A percentile compares a stretch with the other conserved stretches of the same genome.
Conservation (phyloP, 305 asterid species). For the Solanum hybrid region DNA sequence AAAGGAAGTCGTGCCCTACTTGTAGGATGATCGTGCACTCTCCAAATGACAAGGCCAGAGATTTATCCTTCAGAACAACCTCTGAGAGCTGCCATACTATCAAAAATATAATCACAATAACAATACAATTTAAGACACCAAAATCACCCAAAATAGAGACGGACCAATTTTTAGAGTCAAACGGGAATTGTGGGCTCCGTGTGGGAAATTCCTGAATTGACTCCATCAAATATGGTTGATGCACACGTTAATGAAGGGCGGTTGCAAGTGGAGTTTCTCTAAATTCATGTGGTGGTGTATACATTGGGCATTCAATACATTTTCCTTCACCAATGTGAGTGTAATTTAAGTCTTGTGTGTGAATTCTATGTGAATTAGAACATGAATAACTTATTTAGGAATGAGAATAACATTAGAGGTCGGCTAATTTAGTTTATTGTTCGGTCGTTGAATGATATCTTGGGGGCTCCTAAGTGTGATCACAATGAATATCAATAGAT, state of each 20-base stretch:
- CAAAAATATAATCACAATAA: no score
- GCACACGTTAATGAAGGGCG: background rate
- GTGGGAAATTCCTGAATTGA: no score
- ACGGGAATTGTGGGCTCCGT: background rate
- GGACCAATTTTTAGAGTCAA: background rate
- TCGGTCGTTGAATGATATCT: background rate
- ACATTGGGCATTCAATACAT: background rate
- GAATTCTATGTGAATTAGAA: background rate
- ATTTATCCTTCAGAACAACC: background rate
- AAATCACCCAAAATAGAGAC: background rate
- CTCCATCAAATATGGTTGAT: background rate
- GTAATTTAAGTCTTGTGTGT: background rate
- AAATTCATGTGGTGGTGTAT: background rate
- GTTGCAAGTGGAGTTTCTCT: background rate
- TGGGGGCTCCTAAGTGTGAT: background rate
- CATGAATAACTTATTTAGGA: background rate
- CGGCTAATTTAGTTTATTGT: no score
- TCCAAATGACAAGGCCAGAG: background rate
- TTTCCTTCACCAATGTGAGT: background rate
- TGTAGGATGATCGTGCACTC: background rate
- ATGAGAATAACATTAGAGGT: background rate
- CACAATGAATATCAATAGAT: background rate
- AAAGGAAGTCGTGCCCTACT: background rate
- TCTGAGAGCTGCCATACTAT: no score
- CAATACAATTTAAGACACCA: background rate